Evolutionary conservation across 495 filamentous ascomycete genomes (phyloP).

Genomic region (Trichocladium antarcticum): DNA sequence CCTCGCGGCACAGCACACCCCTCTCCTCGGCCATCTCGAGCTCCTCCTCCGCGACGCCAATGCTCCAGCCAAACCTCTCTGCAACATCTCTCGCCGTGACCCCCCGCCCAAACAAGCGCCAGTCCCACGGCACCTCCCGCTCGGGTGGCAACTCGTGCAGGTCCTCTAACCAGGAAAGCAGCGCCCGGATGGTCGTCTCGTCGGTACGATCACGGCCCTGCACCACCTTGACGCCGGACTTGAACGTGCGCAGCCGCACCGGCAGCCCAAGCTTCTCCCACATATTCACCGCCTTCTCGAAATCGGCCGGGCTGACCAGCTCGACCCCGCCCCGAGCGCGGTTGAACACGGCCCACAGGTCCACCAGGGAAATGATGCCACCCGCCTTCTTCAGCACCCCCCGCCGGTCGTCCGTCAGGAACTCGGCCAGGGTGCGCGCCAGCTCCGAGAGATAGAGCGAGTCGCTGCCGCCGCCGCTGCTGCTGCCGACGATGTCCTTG

Average conservation of each 20-base stretch:
- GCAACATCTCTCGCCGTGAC: constrained; percentile 85
- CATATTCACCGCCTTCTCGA: constrained; percentile 73
- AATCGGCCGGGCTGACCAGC: constrained; percentile 81
- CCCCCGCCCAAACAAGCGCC: constrained; percentile 63
- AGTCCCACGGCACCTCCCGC: constrained; percentile 61
- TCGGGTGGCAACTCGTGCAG: constrained; percentile 53
- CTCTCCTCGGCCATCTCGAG: constrained; percentile 92
- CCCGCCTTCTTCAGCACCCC: constrained; percentile 75
- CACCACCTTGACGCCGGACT: constrained; percentile 83
- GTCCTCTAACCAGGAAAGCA: constrained; percentile 68
- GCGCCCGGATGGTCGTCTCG: constrained; percentile 68
- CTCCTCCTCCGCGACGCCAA: constrained; percentile 94
- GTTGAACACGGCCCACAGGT: constrained; percentile 96
- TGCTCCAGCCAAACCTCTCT: constrained; percentile 91
- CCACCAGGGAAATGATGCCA: constrained; percentile 88
- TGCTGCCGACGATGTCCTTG: constrained; percentile 64
- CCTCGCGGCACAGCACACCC: constrained; percentile 72
- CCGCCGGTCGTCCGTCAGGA: constrained; percentile 77
- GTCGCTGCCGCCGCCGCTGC: constrained; percentile 38
- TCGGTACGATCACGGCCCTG: constrained; percentile 83
- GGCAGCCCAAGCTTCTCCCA: constrained; percentile 87
- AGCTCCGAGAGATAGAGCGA: constrained; percentile 63
- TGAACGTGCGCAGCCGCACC: constrained; percentile 77
- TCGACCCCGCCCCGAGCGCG: constrained; percentile 91
- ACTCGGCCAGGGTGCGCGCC: constrained; percentile 82